These are phyloP conservation scores for Lentinula raphanica DNA, from an alignment of 768 basidiomycete genomes.

Conservation along the genomic window DNA sequence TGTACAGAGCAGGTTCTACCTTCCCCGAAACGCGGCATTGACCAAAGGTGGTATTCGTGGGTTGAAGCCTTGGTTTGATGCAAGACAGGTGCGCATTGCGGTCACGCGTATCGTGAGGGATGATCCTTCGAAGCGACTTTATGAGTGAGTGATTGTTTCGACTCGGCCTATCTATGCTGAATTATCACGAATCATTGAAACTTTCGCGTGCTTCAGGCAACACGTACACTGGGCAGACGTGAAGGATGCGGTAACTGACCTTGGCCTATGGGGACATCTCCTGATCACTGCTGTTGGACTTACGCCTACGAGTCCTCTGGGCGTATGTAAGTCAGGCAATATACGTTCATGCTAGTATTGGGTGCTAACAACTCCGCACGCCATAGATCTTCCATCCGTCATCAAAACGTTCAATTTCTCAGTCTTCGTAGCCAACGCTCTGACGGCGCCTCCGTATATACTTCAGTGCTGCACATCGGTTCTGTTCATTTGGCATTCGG, in stretches of 20 bases:
- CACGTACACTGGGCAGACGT: slow-evolving; percentile 29
- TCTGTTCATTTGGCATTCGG: slow-evolving; percentile 11
- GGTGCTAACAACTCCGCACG: neutral
- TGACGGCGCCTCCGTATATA: slow-evolving; percentile 16
- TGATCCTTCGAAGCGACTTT: slow-evolving; percentile 31
- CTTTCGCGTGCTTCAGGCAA: too few relatives aligned
- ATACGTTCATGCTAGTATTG: neutral
- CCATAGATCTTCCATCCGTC: slow-evolving; percentile 31
- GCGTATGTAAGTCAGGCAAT: slow-evolving; percentile 25
- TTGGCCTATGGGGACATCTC: slow-evolving; percentile 32
- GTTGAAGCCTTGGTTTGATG: slow-evolving; percentile 30
- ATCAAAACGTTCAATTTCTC: slow-evolving; percentile 35
- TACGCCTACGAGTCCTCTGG: slow-evolving; percentile 31
- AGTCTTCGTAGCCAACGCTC: slow-evolving; percentile 31
- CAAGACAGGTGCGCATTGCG: slow-evolving; percentile 30
- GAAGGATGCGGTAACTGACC: slow-evolving; percentile 29
- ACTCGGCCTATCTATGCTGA: too few relatives aligned
- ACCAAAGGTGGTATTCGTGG: slow-evolving; percentile 29
- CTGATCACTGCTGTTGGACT: slow-evolving; percentile 29
- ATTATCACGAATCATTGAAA: too few relatives aligned
- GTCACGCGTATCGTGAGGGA: slow-evolving; percentile 32
- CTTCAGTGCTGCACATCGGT: slow-evolving; percentile 10
- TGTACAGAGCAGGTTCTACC: slow-evolving; percentile 28
- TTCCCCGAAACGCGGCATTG: slow-evolving; percentile 23
- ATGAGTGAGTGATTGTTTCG: slow-evolving; percentile 24